Conservation (phyloP, 257 asterid species). For the Rhazya stricta region DNA sequence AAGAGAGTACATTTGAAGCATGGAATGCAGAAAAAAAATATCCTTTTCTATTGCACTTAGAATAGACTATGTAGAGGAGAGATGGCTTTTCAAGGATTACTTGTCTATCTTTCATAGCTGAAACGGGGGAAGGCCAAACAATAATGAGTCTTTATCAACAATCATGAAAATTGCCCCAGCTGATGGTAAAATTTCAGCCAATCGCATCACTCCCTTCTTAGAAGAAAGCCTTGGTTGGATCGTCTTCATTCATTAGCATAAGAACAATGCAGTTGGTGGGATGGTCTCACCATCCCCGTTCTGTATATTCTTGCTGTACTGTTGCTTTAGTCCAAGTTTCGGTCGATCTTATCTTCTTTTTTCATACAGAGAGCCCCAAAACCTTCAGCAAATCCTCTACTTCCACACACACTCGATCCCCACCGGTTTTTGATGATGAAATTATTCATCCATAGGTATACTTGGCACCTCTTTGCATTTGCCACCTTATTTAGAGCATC, state of each 20-base stretch:
- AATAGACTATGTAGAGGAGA: neutral
- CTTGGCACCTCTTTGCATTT: constrained; percentile 1
- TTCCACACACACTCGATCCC: neutral
- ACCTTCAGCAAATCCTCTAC: neutral
- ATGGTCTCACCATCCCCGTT: neutral
- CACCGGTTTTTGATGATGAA: constrained; percentile 1
- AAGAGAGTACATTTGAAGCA: constrained; percentile 29
- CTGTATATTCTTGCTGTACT: neutral
- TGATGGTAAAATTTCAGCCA: constrained; percentile 9
- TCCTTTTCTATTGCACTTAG: constrained; percentile 4
- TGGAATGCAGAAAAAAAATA: neutral
- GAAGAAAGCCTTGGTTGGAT: neutral
- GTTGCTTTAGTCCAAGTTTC: constrained; percentile 5
- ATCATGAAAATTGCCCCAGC: constrained; percentile 24
- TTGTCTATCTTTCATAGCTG: constrained; percentile 6
- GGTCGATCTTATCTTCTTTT: neutral
- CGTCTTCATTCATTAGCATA: neutral
- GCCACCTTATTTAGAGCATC: constrained; percentile 2
- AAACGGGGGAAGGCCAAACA: constrained; percentile 29
- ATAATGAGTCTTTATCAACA: constrained; percentile 23
- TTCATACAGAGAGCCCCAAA: neutral
- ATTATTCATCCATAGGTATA: constrained; percentile 6
- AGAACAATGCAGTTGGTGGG: neutral
- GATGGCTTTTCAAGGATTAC: neutral
- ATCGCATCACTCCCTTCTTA: neutral